These are phyloP conservation scores for Ophiosphaerella narmari DNA, from an alignment of 2,329 filamentous ascomycete species.

Conservation along the genomic window DNA sequence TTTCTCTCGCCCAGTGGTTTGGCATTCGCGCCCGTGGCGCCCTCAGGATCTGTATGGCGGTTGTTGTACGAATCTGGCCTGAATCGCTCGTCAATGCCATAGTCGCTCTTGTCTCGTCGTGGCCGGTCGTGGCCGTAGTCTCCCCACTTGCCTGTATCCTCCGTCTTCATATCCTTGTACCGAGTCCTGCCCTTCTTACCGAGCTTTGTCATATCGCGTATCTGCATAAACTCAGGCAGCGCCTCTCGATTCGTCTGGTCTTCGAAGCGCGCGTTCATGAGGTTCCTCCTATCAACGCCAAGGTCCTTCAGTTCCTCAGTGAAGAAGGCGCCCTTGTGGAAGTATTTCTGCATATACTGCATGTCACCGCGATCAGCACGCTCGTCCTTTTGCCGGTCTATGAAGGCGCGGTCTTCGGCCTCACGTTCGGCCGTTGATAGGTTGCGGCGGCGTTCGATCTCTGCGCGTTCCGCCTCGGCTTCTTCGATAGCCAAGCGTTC, in stretches of 20 bases:
- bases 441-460: slow-evolving; percentile 85
- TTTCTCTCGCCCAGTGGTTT: slow-evolving; percentile 70
- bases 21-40: slow-evolving; percentile 70
- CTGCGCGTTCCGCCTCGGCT: slow-evolving; percentile 82
- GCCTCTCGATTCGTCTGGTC: slow-evolving; percentile 81
- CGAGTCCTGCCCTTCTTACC: slow-evolving; percentile 90
- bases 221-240: slow-evolving; percentile 88
- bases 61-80: slow-evolving; percentile 62
- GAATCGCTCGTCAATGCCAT: slow-evolving; percentile 68
- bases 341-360: slow-evolving; percentile 92
- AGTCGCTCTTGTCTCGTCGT: slow-evolving; percentile 46
- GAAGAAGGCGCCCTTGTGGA: slow-evolving; percentile 96
- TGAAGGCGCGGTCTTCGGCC: slow-evolving; percentile 78
- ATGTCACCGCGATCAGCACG: slow-evolving; percentile 76
- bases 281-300: slow-evolving; percentile 77
- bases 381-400: slow-evolving; percentile 79
- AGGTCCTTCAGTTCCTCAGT: slow-evolving; percentile 77
- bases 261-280: slow-evolving; percentile 86
- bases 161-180: slow-evolving; percentile 83
- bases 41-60: slow-evolving; percentile 43
- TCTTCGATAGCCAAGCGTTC: slow-evolving; percentile 83
- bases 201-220: slow-evolving; percentile 90
- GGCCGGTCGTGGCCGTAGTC: slow-evolving; percentile 59
- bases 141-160: slow-evolving; percentile 91
- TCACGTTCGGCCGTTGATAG: slow-evolving; percentile 84